Percentiles rank a stretch among this genome's conserved stretches.
phyloP scores from a whole-genome alignment of 139 green algal species.

The Pseudopediastrum boryanum region DNA sequence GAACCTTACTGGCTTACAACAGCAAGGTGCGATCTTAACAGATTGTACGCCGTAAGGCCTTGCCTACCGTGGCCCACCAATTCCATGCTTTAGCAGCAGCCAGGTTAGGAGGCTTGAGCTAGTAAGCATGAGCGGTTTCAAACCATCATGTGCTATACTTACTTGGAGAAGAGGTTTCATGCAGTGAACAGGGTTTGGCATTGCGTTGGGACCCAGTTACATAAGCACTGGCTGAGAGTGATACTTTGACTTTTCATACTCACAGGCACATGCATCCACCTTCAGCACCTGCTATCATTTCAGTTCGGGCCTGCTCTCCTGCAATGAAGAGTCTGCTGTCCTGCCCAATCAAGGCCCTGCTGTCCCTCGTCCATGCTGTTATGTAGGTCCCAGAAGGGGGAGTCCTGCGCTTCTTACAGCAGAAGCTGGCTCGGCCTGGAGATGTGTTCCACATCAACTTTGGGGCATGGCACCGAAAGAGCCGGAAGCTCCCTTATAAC shows the following conservation, averaged over 20 bases:
- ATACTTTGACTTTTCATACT: neutral
- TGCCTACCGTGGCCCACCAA: neutral
- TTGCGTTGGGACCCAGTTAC: neutral
- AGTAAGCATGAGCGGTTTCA: too few relatives aligned
- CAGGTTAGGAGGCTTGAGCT: too few relatives aligned
- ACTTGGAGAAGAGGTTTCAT: too few relatives aligned
- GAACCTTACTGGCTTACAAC: too few relatives aligned
- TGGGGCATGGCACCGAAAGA: neutral
- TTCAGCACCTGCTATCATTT: slow-evolving; percentile 44
- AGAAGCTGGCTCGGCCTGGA: slow-evolving; percentile 19
- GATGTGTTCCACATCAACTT: slow-evolving; percentile 33
- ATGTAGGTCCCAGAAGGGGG: slow-evolving; percentile 33
- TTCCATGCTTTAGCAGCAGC: neutral
- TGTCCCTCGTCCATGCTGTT: slow-evolving; percentile 35
- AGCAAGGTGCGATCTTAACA: too few relatives aligned
- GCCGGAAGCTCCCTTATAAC: too few relatives aligned
- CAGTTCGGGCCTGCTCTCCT: too few relatives aligned
- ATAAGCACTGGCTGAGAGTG: neutral
- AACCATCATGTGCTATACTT: too few relatives aligned
- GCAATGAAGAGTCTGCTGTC: too few relatives aligned
- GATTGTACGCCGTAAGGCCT: neutral
- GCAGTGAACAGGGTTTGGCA: too few relatives aligned
- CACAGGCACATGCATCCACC: slow-evolving; percentile 8
- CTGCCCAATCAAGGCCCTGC: neutral
- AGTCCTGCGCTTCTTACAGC: slow-evolving; percentile 19